phyloP scores from a whole-genome alignment of 2,329 filamentous ascomycete species.

The Cordyceps farinosa region DNA sequence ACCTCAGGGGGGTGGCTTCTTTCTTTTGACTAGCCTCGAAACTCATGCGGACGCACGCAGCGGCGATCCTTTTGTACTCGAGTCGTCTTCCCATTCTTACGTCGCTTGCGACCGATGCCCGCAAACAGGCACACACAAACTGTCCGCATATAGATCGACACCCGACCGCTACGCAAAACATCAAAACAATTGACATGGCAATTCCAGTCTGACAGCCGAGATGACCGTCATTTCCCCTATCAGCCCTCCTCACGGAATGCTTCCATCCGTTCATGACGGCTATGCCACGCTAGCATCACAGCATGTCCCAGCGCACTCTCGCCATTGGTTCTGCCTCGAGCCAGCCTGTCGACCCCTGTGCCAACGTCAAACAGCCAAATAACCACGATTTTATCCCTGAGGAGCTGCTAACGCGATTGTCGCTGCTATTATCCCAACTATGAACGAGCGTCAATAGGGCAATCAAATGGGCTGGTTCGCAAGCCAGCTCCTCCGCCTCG shows the following conservation, averaged over 20 bases:
- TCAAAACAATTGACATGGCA: not conserved
- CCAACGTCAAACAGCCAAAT: not conserved
- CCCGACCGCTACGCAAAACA: not conserved
- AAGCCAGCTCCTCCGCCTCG: not conserved
- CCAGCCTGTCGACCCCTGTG: not conserved
- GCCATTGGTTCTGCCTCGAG: not conserved
- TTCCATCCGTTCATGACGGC: not conserved
- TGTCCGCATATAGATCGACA: not conserved
- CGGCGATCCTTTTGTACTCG: not conserved
- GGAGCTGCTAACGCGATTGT: not conserved
- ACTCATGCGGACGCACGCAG: not conserved
- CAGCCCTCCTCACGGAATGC: constrained; percentile 1
- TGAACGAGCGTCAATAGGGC: not conserved
- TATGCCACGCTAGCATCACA: not conserved
- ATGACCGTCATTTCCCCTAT: not conserved
- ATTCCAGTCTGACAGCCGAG: constrained; percentile 5
- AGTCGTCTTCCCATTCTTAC: too few relatives aligned
- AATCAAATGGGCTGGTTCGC: not conserved
- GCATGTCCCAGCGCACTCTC: not conserved
- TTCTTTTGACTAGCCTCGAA: not conserved
- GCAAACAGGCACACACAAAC: not conserved
- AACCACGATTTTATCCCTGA: not conserved
- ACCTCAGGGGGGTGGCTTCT: not conserved
- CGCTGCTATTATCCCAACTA: not conserved
- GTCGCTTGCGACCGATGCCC: too few relatives aligned